A percentile compares a stretch with the other conserved stretches of the same genome.
These are phyloP conservation scores for Penicillium verrucosum DNA, from an alignment of 2,329 filamentous ascomycete species.

Conservation along the genomic window DNA sequence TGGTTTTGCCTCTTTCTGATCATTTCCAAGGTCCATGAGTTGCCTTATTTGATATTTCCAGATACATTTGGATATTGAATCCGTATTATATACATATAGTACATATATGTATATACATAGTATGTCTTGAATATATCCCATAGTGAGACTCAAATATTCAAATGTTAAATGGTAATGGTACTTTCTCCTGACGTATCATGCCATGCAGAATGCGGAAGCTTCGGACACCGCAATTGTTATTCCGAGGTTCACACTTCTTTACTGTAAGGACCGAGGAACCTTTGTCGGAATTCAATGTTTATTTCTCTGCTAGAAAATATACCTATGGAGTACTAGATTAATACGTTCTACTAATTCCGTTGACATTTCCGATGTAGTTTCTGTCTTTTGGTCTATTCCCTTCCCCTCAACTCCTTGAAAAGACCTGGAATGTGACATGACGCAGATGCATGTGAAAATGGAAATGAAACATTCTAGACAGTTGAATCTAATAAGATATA, in stretches of 20 bases:
- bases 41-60: background rate
- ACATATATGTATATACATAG: background rate
- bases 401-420: background rate
- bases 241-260: constrained; percentile 6
- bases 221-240: constrained; percentile 7
- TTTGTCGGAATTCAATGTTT: background rate
- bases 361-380: background rate
- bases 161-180: background rate
- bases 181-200: background rate
- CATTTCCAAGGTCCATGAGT: background rate
- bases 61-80: background rate
- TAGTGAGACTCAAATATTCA: background rate
- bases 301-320: background rate
- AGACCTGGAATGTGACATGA: background rate
- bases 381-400: background rate
- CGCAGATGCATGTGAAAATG: background rate
- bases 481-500: background rate
- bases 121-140: background rate
- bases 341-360: background rate
- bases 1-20: constrained; percentile 4
- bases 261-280: background rate
- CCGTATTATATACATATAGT: background rate
- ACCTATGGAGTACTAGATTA: background rate
- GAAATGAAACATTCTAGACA: background rate
- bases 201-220: background rate